phyloP scores from a whole-genome alignment of 1,139 yeast species.

The Saccharomyces hybrid region DNA sequence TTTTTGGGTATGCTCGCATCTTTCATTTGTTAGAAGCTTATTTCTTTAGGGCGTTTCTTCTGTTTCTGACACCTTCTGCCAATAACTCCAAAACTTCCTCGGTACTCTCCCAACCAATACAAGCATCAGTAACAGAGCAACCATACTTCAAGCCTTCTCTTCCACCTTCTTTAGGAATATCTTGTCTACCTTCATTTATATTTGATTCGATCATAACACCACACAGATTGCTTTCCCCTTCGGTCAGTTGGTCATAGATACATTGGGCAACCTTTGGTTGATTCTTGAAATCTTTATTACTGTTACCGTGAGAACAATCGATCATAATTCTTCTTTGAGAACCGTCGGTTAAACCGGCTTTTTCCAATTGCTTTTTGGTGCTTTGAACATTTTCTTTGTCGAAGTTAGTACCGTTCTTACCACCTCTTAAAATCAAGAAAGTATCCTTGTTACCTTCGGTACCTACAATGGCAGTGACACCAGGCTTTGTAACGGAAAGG shows the following conservation, averaged over 20 bases:
- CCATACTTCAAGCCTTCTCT: slow-evolving; percentile 75
- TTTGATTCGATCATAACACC: slow-evolving; percentile 97
- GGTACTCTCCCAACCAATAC: slow-evolving; percentile 85
- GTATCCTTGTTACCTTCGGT: slow-evolving; percentile 90
- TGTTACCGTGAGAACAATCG: slow-evolving; percentile 96
- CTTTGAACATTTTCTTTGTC: slow-evolving; percentile 65
- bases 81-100: slow-evolving; percentile 60
- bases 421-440: slow-evolving; percentile 90
- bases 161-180: slow-evolving; percentile 73
- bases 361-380: slow-evolving; percentile 57
- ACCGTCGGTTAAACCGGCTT: slow-evolving; percentile 46
- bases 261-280: slow-evolving; percentile 87
- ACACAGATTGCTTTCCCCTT: slow-evolving; percentile 72
- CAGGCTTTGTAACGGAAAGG: slow-evolving; percentile 86
- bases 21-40: slow-evolving; percentile 5
- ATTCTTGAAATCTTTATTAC: slow-evolving; percentile 79
- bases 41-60: slow-evolving; percentile 43
- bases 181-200: slow-evolving; percentile 86
- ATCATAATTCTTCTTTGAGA: slow-evolving; percentile 76
- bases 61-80: slow-evolving; percentile 70
- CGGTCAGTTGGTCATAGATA: slow-evolving; percentile 67
- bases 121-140: slow-evolving; percentile 92
- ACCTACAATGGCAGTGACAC: slow-evolving; percentile 90
- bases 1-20: background rate
- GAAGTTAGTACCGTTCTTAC: slow-evolving; percentile 84